Base-by-base conservation (phyloP, 768 basidiomycete species). In the Mrakia gelida region DNA sequence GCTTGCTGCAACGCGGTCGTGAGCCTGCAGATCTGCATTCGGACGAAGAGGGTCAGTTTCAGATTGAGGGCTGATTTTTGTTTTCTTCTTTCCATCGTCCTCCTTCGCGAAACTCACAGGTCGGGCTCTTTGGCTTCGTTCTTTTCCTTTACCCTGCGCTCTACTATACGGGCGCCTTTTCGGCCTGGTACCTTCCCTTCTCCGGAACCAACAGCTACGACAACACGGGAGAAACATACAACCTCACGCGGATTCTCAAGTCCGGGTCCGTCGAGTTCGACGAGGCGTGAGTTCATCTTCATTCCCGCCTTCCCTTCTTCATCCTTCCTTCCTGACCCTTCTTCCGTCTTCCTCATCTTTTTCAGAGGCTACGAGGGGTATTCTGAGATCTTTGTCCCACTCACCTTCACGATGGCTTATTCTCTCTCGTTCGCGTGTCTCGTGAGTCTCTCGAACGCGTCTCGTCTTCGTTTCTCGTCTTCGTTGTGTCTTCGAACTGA, bases 141-240 rank as follows among this genome's bases (percentile, higher is more conserved):
- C 75, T 73, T 41, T 28, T 75, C 30, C 56, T 79, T 2, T 79
- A 79, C 68, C 67, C 73, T 16, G 18, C 65, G 1, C 54, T 74
- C 11, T 79, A 79, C 45, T 78, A 78, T 38, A 73, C 71, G 1
- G 77, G 77, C 11, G 70, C 77, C 15, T 78, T 65, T 34, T 45
- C 65, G 30, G 72, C 72, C 7, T 78, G 77, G 77, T 78, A 73
- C 49, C 59, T 78, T 26, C 77, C 77, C 16, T 73, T 78, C 28
- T 41, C 71, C 15, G 71, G 77, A 28, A 68, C 72, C 0, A 30
- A 38, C 23, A 49, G 45, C 73, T 79, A 75, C 52, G 78, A 79
- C 70, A 75, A 79, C 34, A 70, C n/a, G n/a, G 78, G 67, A 21
- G 32, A 62, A 1, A 68, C 11, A 5, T 34, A 73, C 49, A 7